These are phyloP conservation scores for Cercospora sp. DNA, from an alignment of 2,329 filamentous ascomycete species.

Conservation along the genomic window DNA sequence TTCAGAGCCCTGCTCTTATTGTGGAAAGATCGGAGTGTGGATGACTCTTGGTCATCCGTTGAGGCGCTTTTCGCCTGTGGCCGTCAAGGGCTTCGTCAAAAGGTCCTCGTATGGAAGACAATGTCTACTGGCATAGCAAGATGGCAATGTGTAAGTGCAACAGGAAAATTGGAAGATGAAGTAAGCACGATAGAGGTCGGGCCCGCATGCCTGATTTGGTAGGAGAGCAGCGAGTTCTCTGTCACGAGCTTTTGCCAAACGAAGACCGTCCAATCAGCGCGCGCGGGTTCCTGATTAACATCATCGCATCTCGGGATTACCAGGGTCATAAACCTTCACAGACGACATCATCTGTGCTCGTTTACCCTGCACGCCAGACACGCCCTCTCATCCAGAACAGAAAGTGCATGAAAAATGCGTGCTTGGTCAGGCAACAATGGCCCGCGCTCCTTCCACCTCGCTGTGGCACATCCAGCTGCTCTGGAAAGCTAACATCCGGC, in stretches of 20 bases:
- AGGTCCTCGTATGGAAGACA: no score
- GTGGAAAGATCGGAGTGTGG: no score
- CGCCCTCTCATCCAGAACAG: neutral
- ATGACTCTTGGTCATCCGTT: no score
- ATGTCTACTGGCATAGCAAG: no score
- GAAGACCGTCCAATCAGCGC: neutral
- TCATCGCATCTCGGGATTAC: neutral
- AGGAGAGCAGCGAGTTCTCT: neutral
- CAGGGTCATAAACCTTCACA: neutral
- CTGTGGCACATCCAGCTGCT: neutral
- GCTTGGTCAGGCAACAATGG: neutral
- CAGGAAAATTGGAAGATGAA: neutral
- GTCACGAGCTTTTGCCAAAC: neutral
- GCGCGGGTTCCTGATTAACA: neutral
- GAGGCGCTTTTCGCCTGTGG: no score
- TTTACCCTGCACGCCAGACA: neutral
- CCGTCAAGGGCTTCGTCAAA: no score
- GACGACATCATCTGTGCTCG: neutral
- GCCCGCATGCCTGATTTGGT: neutral
- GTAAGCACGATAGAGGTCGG: neutral
- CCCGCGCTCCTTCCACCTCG: neutral
- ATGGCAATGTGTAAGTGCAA: no score
- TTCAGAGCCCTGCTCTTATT: no score
- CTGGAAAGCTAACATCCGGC: neutral
- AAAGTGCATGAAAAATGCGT: neutral